phyloP scores from a whole-genome alignment of 805 yeast genomes.

The Myxozyma neotropica region DNA sequence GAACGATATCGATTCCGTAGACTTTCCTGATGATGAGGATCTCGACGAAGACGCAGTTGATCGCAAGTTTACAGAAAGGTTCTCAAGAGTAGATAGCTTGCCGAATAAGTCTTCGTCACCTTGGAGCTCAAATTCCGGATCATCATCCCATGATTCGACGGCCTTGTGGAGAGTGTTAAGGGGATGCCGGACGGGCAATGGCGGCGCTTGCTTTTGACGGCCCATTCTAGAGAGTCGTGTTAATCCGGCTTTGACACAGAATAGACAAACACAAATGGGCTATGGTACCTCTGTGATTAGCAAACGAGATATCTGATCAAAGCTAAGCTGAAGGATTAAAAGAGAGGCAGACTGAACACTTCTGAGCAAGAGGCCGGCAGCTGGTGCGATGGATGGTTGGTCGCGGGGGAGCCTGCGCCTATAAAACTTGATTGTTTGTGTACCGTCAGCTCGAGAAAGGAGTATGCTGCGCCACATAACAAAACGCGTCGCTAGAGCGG shows the following conservation, averaged over 20 bases:
- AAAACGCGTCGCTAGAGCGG: constrained; percentile 10
- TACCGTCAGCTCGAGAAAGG: background rate
- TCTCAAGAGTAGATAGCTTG: constrained; percentile 14
- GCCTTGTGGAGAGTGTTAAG: constrained; percentile 14
- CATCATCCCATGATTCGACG: constrained; percentile 32
- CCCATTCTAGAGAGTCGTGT: background rate
- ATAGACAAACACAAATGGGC: too few relatives aligned
- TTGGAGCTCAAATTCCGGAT: constrained; percentile 25
- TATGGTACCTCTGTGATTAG: too few relatives aligned
- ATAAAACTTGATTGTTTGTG: background rate
- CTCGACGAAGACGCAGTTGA: constrained; percentile 8
- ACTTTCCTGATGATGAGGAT: constrained; percentile 4
- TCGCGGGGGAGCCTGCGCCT: background rate
- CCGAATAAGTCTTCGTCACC: constrained; percentile 23
- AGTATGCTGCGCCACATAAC: constrained; percentile 11
- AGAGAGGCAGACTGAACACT: background rate
- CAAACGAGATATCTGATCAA: too few relatives aligned
- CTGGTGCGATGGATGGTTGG: background rate
- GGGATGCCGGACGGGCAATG: constrained; percentile 19
- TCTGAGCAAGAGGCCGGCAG: background rate
- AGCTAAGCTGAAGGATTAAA: background rate
- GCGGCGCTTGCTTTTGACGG: background rate
- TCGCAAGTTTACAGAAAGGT: background rate
- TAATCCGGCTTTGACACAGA: too few relatives aligned
- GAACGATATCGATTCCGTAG: background rate